Percentiles rank a stretch among this genome's conserved stretches.
Conservation (phyloP, 1,284 basidiomycete species). For the Heterobasidion irregulare region DNA sequence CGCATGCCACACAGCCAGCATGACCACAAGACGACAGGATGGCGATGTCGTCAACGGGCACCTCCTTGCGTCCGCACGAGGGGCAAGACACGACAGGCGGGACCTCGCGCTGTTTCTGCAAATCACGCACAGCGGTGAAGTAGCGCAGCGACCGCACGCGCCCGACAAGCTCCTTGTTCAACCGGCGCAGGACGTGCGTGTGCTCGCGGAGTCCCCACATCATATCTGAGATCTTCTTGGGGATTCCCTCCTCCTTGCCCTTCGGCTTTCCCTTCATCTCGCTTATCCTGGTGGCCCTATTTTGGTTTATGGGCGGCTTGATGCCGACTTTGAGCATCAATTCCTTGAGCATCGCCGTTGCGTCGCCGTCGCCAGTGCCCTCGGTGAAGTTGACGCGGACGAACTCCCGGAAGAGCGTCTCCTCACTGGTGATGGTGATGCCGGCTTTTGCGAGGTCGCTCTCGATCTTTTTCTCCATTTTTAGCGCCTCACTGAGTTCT, state of each 20-base stretch:
- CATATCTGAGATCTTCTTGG: slow-evolving; percentile 42
- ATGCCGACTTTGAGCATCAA: slow-evolving; percentile 60
- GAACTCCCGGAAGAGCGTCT: slow-evolving; percentile 75
- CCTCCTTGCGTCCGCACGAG: slow-evolving; percentile 42
- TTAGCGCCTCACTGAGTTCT: slow-evolving; percentile 59
- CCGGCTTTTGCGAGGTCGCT: neutral
- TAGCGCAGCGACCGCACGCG: slow-evolving; percentile 85
- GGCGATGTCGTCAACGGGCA: slow-evolving; percentile 66
- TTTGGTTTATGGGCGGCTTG: slow-evolving; percentile 18
- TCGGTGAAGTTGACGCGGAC: slow-evolving; percentile 58
- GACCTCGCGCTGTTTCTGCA: slow-evolving; percentile 65
- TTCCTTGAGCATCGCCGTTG: slow-evolving; percentile 47
- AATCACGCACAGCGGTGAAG: slow-evolving; percentile 83
- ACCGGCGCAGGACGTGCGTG: slow-evolving; percentile 74
- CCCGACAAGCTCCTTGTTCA: slow-evolving; percentile 83
- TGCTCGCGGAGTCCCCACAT: slow-evolving; percentile 83
- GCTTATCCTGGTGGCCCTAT: slow-evolving; percentile 16
- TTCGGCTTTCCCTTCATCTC: neutral
- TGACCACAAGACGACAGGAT: slow-evolving; percentile 90
- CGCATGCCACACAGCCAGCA: slow-evolving; percentile 72
- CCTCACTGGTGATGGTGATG: slow-evolving; percentile 53
- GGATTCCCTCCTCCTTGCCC: slow-evolving; percentile 18
- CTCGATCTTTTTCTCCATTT: slow-evolving; percentile 44
- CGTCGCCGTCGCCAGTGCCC: slow-evolving; percentile 71
- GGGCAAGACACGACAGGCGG: slow-evolving; percentile 57